phyloP scores from a whole-genome alignment of 495 filamentous ascomycete genomes.

The Sphaerosporella brunnea region DNA sequence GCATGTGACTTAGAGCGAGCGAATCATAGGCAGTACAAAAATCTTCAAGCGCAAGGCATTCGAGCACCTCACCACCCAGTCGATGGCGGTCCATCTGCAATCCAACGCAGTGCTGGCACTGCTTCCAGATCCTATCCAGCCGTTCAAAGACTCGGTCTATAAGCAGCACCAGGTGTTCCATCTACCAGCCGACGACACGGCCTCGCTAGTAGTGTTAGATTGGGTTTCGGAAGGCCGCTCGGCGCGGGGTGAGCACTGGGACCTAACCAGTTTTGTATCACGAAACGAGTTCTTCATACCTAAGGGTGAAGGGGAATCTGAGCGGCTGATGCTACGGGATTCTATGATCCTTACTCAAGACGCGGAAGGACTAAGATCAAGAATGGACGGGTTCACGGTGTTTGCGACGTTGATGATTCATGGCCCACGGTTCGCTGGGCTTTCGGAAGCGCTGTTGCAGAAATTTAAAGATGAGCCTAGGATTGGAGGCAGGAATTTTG shows the following conservation, averaged over 20 bases:
- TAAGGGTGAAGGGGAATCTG: slow-evolving; percentile 21
- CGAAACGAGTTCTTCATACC: slow-evolving; percentile 65
- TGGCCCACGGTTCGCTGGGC: slow-evolving; percentile 47
- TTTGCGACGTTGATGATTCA: slow-evolving; percentile 70
- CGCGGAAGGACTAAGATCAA: slow-evolving; percentile 31
- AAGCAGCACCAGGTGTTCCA: slow-evolving; percentile 64
- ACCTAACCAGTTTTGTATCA: slow-evolving; percentile 53
- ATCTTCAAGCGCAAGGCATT: slow-evolving; percentile 59
- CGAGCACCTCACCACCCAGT: slow-evolving; percentile 47
- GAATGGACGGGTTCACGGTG: slow-evolving; percentile 49
- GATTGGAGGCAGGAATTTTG: slow-evolving; percentile 42
- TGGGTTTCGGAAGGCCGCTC: slow-evolving; percentile 82
- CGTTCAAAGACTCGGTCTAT: slow-evolving; percentile 63
- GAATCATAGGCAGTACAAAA: slow-evolving; percentile 72
- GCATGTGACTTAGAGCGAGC: too few relatives aligned
- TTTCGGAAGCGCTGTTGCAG: slow-evolving; percentile 52
- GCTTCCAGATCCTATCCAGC: slow-evolving; percentile 87
- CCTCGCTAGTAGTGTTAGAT: slow-evolving; percentile 63
- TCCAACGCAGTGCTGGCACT: slow-evolving; percentile 56
- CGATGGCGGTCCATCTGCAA: slow-evolving; percentile 43
- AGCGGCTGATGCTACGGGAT: slow-evolving; percentile 61
- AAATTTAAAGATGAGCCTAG: slow-evolving; percentile 62
- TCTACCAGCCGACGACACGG: slow-evolving; percentile 33
- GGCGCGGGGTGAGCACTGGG: slow-evolving; percentile 83
- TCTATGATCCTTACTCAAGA: slow-evolving; percentile 43